Conservation (phyloP, 2,329 filamentous ascomycete species). For the Colletotrichum viniferum region DNA sequence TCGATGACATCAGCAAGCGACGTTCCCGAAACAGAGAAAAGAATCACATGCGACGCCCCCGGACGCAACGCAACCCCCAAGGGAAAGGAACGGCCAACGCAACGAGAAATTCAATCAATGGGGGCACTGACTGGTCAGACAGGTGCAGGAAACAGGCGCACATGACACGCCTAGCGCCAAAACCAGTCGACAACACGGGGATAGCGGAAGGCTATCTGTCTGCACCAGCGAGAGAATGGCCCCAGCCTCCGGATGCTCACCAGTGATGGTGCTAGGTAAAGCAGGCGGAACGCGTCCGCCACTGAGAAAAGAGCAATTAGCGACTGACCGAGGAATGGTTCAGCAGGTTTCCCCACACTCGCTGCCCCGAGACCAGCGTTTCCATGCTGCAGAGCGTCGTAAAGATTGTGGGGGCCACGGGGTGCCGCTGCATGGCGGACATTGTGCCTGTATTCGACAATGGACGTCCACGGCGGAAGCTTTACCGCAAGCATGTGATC, state of each 20-base stretch:
- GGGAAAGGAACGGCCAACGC: not conserved
- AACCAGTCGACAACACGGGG: not conserved
- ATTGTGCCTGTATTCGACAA: not conserved
- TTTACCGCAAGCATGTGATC: conserved; percentile 16
- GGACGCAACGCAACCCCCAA: not conserved
- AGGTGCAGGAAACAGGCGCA: not conserved
- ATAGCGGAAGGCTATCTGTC: not conserved
- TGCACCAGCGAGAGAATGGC: not conserved
- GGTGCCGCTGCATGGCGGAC: not conserved
- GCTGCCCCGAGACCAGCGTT: not conserved
- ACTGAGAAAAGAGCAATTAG: not conserved
- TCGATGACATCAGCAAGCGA: conserved; percentile 20
- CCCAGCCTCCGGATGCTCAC: not conserved
- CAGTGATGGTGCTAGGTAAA: not conserved
- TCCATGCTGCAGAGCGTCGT: not conserved
- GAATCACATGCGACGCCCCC: conserved; percentile 15
- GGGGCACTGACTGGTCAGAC: not conserved
- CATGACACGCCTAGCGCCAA: conserved; percentile 12
- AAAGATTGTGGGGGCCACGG: not conserved
- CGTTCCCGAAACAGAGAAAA: conserved; percentile 3
- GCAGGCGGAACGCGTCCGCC: not conserved
- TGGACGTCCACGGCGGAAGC: not conserved
- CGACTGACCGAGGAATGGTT: not conserved
- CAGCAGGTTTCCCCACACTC: not conserved
- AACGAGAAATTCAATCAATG: not conserved